Evolutionary conservation across 148 eudicot species (phyloP).

Genomic region (Cornus suecica): DNA sequence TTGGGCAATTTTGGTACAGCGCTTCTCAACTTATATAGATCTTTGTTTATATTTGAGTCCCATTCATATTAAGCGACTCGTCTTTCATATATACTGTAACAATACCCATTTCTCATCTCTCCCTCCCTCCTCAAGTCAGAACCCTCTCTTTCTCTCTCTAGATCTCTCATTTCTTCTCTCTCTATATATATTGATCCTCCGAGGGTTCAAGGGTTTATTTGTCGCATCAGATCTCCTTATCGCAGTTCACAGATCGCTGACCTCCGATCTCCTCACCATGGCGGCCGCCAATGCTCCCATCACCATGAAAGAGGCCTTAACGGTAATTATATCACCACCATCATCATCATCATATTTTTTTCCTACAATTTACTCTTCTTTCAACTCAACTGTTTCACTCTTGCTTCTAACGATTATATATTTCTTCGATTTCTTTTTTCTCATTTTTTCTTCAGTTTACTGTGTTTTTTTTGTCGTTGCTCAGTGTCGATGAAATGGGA

Average conservation of each 20-base stretch:
- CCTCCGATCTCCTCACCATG: conserved; percentile 47
- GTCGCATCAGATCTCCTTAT: conserved; percentile 19
- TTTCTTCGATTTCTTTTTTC: not conserved
- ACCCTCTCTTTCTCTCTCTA: conserved; percentile 15
- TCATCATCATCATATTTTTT: not conserved
- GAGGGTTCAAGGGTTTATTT: conserved; percentile 21
- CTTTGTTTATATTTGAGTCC: too few relatives aligned
- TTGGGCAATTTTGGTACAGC: too few relatives aligned
- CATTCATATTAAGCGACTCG: too few relatives aligned
- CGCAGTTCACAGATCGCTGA: conserved; percentile 11
- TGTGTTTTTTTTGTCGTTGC: not conserved
- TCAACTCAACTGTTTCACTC: not conserved
- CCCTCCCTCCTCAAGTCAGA: not conserved
- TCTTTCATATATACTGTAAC: too few relatives aligned
- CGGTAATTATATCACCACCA: conserved; percentile 38
- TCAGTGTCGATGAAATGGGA: conserved; percentile 3
- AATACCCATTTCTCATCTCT: too few relatives aligned
- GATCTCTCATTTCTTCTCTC: conserved; percentile 27
- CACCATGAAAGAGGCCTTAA: conserved; percentile 74
- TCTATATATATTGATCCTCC: conserved; percentile 12
- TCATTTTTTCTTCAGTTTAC: not conserved
- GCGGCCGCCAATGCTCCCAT: conserved; percentile 89
- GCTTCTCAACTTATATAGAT: too few relatives aligned
- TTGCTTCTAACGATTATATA: not conserved
- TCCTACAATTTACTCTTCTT: not conserved